Conservation (phyloP, 2,329 filamentous ascomycete genomes). For the Diaporthe sp. region DNA sequence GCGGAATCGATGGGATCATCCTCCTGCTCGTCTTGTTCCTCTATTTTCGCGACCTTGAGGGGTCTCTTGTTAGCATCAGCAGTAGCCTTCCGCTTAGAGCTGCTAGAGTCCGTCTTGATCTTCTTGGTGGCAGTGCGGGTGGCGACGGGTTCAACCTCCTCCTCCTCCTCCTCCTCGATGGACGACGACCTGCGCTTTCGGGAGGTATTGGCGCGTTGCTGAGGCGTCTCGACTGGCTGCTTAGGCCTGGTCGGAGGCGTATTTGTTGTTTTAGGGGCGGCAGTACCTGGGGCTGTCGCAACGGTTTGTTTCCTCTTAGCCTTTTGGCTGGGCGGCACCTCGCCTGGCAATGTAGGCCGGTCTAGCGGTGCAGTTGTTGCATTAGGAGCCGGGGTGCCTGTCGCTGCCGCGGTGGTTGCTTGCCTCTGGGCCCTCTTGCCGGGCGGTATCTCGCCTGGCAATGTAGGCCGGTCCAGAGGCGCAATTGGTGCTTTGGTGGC, state of each 20-base stretch:
- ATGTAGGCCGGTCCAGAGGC: not conserved
- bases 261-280: not conserved
- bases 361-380: conserved; percentile 20
- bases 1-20: not conserved
- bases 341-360: conserved; percentile 13
- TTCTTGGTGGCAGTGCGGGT: not conserved
- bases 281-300: conserved; percentile 43
- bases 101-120: conserved; percentile 3
- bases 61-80: not conserved
- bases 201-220: conserved; percentile 44
- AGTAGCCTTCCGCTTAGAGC: conserved; percentile 28
- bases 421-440: not conserved
- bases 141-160: not conserved
- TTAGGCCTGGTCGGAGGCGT: conserved; percentile 29
- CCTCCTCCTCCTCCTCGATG: conserved; percentile 45
- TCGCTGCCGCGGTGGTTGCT: conserved; percentile 41
- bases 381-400: conserved; percentile 34
- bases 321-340: conserved; percentile 1
- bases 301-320: not conserved
- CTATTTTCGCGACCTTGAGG: not conserved
- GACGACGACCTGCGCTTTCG: conserved; percentile 63
- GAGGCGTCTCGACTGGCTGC: conserved; percentile 30
- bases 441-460: not conserved
- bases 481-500: conserved; percentile 41
- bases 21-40: not conserved